phyloP scores from a whole-genome alignment of 345 rosid genomes.

The Luvunga scandens region DNA sequence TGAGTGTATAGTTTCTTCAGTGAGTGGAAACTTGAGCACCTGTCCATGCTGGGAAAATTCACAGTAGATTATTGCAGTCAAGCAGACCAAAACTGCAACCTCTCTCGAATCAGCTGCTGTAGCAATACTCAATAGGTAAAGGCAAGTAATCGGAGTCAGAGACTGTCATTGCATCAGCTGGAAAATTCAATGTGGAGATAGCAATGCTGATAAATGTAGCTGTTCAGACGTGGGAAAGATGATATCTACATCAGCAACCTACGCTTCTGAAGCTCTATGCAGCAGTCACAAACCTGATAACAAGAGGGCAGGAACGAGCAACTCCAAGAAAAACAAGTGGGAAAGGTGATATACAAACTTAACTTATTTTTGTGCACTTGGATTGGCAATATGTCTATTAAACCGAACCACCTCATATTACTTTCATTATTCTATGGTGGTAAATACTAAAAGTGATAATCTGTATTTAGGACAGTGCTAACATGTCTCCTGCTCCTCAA shows the following conservation, averaged over 20 bases:
- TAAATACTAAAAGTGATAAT: too few species aligned
- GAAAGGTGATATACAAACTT: not conserved
- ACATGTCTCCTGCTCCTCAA: too few species aligned
- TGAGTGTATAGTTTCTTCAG: conserved; percentile 1
- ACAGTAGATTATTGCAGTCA: conserved; percentile 9
- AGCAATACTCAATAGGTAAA: not conserved
- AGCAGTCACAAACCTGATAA: not conserved
- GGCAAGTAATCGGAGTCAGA: not conserved
- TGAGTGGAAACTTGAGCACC: not conserved
- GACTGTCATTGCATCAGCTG: not conserved
- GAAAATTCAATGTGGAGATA: not conserved
- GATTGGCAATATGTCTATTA: too few species aligned
- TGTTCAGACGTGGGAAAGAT: not conserved
- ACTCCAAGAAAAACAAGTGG: not conserved
- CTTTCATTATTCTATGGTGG: too few species aligned
- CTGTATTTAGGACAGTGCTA: too few species aligned
- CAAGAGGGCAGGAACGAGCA: conserved; percentile 4
- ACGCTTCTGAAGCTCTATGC: not conserved
- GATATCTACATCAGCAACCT: not conserved
- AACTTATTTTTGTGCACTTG: not conserved
- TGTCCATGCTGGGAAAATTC: conserved; percentile 10
- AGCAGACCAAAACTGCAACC: conserved; percentile 15
- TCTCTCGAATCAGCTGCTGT: conserved; percentile 6
- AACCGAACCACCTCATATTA: too few species aligned
- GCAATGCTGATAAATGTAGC: not conserved